phyloP scores from a whole-genome alignment of 1,284 basidiomycete genomes.

The Microbotryomycetes sp. region DNA sequence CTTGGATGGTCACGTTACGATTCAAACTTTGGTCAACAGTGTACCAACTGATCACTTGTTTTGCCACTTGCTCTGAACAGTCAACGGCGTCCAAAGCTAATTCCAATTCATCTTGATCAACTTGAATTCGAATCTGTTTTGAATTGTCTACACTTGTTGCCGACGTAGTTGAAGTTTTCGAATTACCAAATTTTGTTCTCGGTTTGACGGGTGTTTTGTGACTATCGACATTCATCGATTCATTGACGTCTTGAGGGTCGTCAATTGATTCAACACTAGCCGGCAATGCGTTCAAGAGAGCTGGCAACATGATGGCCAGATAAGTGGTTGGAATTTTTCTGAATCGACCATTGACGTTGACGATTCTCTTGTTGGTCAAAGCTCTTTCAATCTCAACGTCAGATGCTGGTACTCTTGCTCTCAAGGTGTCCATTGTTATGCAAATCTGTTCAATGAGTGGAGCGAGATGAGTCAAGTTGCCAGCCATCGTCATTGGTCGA shows the following conservation, averaged over 20 bases:
- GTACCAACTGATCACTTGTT: conserved; percentile 72
- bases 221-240: too few relatives aligned
- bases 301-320: conserved; percentile 62
- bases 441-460: too few relatives aligned
- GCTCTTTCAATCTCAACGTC: conserved; percentile 21
- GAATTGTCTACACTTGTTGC: conserved; percentile 32
- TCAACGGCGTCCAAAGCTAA: conserved; percentile 50
- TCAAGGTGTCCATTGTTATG: conserved; percentile 12
- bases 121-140: conserved; percentile 50
- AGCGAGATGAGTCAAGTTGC: too few relatives aligned
- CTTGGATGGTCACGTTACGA: conserved; percentile 59
- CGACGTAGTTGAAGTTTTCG: neutral
- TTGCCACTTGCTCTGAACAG: conserved; percentile 52
- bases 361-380: conserved; percentile 11
- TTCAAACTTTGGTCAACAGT: conserved; percentile 48
- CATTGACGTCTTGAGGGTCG: neutral
- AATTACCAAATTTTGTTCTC: neutral
- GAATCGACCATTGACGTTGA: conserved; percentile 46
- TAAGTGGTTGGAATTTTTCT: conserved; percentile 61
- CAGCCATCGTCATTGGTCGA: too few relatives aligned
- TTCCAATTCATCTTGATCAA: conserved; percentile 46
- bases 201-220: neutral
- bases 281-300: conserved; percentile 53
- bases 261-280: neutral
- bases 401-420: conserved; percentile 24